Conservation (phyloP, 225 moss, liverwort and hornwort species). For the Physcomitrium patens region DNA sequence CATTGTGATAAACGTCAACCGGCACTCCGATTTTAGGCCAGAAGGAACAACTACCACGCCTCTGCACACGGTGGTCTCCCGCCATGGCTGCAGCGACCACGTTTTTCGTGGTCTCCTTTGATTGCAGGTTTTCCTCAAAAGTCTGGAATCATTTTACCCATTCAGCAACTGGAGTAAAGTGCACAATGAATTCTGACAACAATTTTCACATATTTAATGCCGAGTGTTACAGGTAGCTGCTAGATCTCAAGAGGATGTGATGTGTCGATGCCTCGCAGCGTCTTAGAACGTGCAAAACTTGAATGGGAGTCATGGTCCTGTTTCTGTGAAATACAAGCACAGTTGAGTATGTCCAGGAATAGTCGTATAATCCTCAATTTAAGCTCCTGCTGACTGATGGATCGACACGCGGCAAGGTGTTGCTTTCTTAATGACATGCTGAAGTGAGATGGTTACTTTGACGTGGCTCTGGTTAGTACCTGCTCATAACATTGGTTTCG, state of each 20-base stretch:
- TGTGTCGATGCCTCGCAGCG: slow-evolving; percentile 38
- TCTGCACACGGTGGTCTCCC: slow-evolving; percentile 45
- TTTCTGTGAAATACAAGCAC: slow-evolving; percentile 32
- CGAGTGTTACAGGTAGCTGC: slow-evolving; percentile 33
- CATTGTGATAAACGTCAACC: slow-evolving; percentile 30
- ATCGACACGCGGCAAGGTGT: slow-evolving; percentile 26
- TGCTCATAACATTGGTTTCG: slow-evolving; percentile 25
- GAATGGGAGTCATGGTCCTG: slow-evolving; percentile 30
- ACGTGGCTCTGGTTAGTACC: slow-evolving; percentile 26
- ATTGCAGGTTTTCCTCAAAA: slow-evolving; percentile 19
- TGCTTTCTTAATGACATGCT: slow-evolving; percentile 34
- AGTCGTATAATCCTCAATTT: slow-evolving; percentile 31
- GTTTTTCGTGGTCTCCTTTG: slow-evolving; percentile 38
- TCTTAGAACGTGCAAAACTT: slow-evolving; percentile 41
- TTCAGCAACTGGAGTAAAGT: slow-evolving; percentile 18
- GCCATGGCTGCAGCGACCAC: slow-evolving; percentile 42
- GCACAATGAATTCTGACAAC: slow-evolving; percentile 19
- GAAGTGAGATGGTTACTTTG: slow-evolving; percentile 40
- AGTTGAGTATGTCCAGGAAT: slow-evolving; percentile 33
- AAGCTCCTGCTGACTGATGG: slow-evolving; percentile 35
- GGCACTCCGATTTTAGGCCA: slow-evolving; percentile 23
- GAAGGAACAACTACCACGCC: slow-evolving; percentile 20
- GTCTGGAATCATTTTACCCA: slow-evolving; percentile 21
- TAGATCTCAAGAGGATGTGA: slow-evolving; percentile 42
- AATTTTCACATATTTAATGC: slow-evolving; percentile 31